Conservation (phyloP, 2,329 filamentous ascomycete species). For the Diaporthe vaccinii region DNA sequence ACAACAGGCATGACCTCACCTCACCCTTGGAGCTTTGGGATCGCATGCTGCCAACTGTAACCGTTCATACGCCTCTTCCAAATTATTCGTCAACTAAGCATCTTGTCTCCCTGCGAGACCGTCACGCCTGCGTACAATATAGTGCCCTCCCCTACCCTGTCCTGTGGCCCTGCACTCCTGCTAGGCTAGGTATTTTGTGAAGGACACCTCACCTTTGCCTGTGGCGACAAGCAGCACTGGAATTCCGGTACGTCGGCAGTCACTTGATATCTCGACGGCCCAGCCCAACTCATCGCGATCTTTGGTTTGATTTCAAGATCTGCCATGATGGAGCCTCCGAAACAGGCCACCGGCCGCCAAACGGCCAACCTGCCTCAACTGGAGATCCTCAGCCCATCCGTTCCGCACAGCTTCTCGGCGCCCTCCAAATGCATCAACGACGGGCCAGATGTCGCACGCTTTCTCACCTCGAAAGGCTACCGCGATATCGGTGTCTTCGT, state of each 20-base stretch:
- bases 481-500: conserved; percentile 89
- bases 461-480: conserved; percentile 86
- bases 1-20: conserved; percentile 1
- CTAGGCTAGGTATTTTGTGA: neutral
- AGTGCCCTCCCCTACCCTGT: too few species aligned
- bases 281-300: neutral
- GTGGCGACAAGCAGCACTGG: neutral
- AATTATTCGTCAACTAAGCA: neutral
- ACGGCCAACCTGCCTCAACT: conserved; percentile 53
- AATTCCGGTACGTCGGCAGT: neutral
- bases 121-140: neutral
- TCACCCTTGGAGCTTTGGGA: conserved; percentile 1
- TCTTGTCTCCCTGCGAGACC: neutral
- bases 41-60: neutral
- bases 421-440: conserved; percentile 89
- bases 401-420: conserved; percentile 70
- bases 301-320: neutral
- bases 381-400: conserved; percentile 61
- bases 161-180: neutral
- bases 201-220: neutral
- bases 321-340: conserved; percentile 21
- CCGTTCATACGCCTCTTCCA: neutral
- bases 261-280: neutral
- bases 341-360: neutral
- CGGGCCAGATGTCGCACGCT: conserved; percentile 82